Conservation (phyloP, 495 filamentous ascomycete genomes). For the Talaromyces stipitatus region DNA sequence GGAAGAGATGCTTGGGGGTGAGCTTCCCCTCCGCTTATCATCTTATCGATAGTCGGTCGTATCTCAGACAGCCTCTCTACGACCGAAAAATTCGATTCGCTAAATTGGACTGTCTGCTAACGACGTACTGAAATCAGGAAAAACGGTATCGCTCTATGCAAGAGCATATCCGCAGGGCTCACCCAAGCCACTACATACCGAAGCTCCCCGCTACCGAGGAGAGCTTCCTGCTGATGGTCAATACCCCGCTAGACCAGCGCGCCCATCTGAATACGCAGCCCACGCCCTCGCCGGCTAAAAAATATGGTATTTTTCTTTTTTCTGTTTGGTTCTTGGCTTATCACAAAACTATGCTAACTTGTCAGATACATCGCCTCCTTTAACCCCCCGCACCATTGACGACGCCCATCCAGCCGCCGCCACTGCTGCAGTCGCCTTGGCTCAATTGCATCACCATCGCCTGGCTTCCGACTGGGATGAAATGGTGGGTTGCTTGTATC, state of each 20-base stretch:
- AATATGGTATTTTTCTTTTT: constrained; percentile 26
- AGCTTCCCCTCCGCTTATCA: constrained; percentile 37
- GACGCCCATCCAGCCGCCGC: constrained; percentile 64
- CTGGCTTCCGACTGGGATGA: constrained; percentile 80
- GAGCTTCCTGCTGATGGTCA: constrained; percentile 95
- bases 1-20: constrained; percentile 95
- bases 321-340: not conserved
- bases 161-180: constrained; percentile 96
- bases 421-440: constrained; percentile 77
- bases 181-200: constrained; percentile 95
- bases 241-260: constrained; percentile 75
- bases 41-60: constrained; percentile 10
- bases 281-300: constrained; percentile 10
- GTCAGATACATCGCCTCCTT: constrained; percentile 62
- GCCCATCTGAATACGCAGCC: constrained; percentile 49
- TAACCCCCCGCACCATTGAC: constrained; percentile 64
- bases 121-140: constrained; percentile 50
- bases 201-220: constrained; percentile 98
- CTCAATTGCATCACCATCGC: constrained; percentile 78
- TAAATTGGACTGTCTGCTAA: not conserved
- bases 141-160: constrained; percentile 99
- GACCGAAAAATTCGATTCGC: not conserved
- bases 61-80: too few relatives aligned
- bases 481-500: constrained; percentile 49
- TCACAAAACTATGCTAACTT: constrained; percentile 25